phyloP scores from a whole-genome alignment of 495 filamentous ascomycete species.

The Paragyromitra xinjiangensis region DNA sequence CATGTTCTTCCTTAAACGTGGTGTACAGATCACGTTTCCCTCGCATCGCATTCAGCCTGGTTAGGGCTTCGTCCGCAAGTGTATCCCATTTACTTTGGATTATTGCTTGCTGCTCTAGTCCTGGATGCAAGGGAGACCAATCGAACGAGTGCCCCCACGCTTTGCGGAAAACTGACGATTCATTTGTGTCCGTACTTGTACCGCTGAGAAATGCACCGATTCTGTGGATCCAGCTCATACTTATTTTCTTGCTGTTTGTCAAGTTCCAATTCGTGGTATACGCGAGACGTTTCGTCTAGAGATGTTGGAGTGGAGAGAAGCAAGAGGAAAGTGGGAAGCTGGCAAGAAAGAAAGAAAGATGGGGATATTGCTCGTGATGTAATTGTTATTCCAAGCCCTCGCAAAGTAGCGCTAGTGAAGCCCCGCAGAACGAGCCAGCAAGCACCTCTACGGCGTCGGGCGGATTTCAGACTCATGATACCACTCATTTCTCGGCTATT shows the following conservation, averaged over 20 bases:
- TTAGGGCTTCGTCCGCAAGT: slow-evolving; percentile 71
- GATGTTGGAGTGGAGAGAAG: slow-evolving; percentile 8
- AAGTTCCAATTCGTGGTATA: slow-evolving; percentile 10
- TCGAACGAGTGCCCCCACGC: slow-evolving; percentile 76
- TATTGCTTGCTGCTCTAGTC: slow-evolving; percentile 67
- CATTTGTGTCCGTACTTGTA: background rate
- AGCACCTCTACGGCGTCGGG: background rate
- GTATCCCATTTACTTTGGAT: slow-evolving; percentile 73
- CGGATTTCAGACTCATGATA: background rate
- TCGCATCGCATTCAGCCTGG: slow-evolving; percentile 66
- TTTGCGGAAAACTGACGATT: slow-evolving; percentile 51
- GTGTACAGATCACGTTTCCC: slow-evolving; percentile 68
- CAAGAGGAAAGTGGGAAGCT: background rate
- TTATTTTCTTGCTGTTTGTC: slow-evolving; percentile 19
- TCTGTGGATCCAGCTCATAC: slow-evolving; percentile 50
- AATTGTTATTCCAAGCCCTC: background rate
- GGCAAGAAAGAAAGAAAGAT: background rate
- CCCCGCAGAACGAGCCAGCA: background rate
- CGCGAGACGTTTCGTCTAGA: slow-evolving; percentile 11
- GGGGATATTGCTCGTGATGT: background rate
- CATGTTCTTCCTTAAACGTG: slow-evolving; percentile 67
- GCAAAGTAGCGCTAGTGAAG: background rate
- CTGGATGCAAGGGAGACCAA: slow-evolving; percentile 73
- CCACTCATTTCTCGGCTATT: slow-evolving; percentile 19
- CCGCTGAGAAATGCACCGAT: slow-evolving; percentile 18